Percentiles rank a stretch among this genome's conserved stretches.
These are phyloP conservation scores for Dendrobium officinale DNA, from an alignment of 106 monocot species.

Conservation along the genomic window DNA sequence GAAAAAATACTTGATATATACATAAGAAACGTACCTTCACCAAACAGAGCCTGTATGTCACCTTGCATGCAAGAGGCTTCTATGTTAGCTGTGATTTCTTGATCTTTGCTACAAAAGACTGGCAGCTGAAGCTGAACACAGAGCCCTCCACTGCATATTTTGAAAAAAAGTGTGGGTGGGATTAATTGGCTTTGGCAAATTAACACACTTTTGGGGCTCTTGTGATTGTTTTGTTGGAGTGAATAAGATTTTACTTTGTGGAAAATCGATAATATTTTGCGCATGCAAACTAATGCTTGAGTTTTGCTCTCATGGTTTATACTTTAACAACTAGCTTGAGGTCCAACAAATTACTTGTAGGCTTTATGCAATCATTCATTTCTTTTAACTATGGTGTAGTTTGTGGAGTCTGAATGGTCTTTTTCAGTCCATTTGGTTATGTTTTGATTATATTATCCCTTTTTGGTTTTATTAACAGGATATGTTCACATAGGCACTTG, in stretches of 20 bases:
- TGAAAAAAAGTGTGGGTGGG: background rate
- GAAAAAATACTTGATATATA: no score
- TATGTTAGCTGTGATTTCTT: background rate
- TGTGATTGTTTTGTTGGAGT: background rate
- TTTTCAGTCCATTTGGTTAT: background rate
- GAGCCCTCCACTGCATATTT: background rate
- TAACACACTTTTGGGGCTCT: background rate
- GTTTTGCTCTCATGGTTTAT: background rate
- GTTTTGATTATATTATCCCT: slow-evolving; percentile 8
- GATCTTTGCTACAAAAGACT: background rate
- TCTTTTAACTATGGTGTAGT: background rate
- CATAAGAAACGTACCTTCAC: background rate
- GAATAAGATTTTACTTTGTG: background rate
- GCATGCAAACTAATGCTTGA: background rate
- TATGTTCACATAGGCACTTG: slow-evolving; percentile 96
- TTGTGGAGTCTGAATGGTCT: background rate
- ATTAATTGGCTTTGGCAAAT: background rate
- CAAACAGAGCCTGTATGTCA: background rate
- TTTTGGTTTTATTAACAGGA: slow-evolving; percentile 39
- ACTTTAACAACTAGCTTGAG: background rate
- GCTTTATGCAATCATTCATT: background rate
- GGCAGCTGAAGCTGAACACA: background rate
- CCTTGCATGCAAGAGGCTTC: background rate
- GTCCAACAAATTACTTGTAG: background rate
- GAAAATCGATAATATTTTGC: background rate